Base-by-base conservation (phyloP, 2,329 filamentous ascomycete genomes). In the Chrysoporthe puriensis region DNA sequence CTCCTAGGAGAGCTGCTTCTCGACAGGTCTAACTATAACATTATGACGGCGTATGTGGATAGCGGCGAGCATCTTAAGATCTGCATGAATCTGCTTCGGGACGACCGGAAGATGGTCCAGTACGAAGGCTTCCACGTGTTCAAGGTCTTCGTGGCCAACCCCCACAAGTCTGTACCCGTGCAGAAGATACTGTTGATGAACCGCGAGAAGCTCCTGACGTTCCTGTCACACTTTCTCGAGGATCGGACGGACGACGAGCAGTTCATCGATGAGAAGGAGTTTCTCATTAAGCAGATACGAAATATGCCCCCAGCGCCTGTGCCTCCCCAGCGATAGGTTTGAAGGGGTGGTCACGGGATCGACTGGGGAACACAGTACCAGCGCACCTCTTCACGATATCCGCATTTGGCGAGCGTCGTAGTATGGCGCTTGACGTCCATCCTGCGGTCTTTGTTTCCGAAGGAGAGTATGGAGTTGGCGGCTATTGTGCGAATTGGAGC, bases 91-190 rank as follows among this genome's bases (percentile, higher is more conserved):
- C 85, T 99, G 69, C 83, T 99, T 70, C 90, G 94, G 73, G 96
- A 98, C 78, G 95, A 98, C 79, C 89, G 95, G 73, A 96, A 97
- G 79, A 99, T 99, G 94, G 96, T 99, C 70, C 96, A 98, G 80
- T 99, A 99, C 78, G 96, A 99, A 79, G 96, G 94, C 8, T 99
- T 99, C 78, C 96, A 99, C 77, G 95, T 99, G 54, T 99, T 99
- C 86, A 99, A 99, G 84, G 95, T 99, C 70, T 99, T 99, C 79
- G 96, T 98, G 64, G 96, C 96, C 69, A 99, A 99, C 77, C 96
- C 96, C 8, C 94, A 98, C 83, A 99, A 99, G 82, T 97, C 93
- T n/a, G 85, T 95, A 69, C 93, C 94, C 44, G 96, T 99, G 61
- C 94, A 97, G 77, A 93, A 95, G 77, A 97, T 99, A 75, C 83